Evolutionary conservation across 1,139 yeast genomes (phyloP), one percentile per base, ranked within the genome.

Genomic region (Dujonia santamariae): DNA sequence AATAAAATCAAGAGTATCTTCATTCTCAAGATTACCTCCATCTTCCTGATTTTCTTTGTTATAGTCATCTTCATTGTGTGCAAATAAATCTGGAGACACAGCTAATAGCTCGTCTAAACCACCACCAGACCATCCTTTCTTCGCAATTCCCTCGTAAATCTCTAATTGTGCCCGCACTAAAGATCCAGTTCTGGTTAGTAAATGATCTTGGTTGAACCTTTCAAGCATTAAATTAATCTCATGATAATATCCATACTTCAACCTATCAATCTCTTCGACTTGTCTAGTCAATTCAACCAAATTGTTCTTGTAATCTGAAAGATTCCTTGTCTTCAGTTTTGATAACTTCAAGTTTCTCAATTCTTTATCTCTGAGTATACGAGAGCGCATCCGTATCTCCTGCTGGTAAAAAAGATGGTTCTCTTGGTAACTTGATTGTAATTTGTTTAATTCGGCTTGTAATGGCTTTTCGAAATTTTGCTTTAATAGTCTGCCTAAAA

Each of bases 111-210:
- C 80, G 50, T 86, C 95, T 26, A 85, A 59, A 0, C 95, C 95
- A 15, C 92, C 92, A 7, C 95, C 95, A 8, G 84, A 72, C 87
- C 90, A 82, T 7, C 95, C 94, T 53, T 86, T 86, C 38, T 80
- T 70, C 0, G 95, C 95, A 23, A 87, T 77, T 15, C 85, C 82
- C 50, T 85, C 95, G 46, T 78, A 80, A 4, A 86, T 77, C 48
- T 85, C 94, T 22, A 87, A 76, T 50, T 86, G 92, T 2, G 94
- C 92, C 35, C 87, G 63, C 2, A 85, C 78, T 7, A 84, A 65
- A 0, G 84, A 71, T 1, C 88, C 85, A 1, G 86, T 71, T 39
- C 70, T 67, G 8, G 61, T 54, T 28, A 85, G 60, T 7, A 85
- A 63, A 23, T 69, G 63, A 15, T 65, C 64, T 31, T 81, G 78